Evolutionary conservation across 2,329 filamentous ascomycete species (phyloP), one percentile per base, ranked within the genome.

Genomic region (Clarireedia homoeocarpa): DNA sequence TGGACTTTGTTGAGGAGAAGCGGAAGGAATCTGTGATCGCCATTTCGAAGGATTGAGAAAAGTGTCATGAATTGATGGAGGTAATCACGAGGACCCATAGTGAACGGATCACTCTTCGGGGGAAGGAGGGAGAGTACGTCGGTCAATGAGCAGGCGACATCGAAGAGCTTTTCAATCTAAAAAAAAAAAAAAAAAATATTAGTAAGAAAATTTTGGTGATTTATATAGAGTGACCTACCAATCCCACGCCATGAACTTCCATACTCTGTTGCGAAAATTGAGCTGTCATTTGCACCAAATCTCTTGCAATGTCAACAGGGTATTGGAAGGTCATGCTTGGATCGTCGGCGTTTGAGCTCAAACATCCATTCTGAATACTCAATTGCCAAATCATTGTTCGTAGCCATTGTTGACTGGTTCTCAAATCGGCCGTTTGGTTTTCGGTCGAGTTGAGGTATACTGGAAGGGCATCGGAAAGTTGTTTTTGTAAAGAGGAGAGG

Each of bases 161-260:
- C 86, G 63, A 94, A 81, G 12, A 95, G 73, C 68, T 92, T 92
- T 67, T 91, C 88, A 58, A 94, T 83, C 81, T 70, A 48, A n/a
- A 44, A 9, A 7, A 7, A 46, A 5, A 48, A n/a, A 44, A 9
- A 7, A 7, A 46, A 5, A 12, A 46, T 57, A 66, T 57, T 15
- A 20, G 6, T 15, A 52, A 7, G 5, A 9, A 49, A 30, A 2
- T 15, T 10, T 34, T 34, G 10, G 30, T 34, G 30, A 14, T 34
- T 34, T 34, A 40, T 20, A 44, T 15, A 53, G 30, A 26, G 20
- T 45, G 24, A 75, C 83, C 70, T 73, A 89, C 86, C 71, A 95
- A 70, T 26, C 86, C 86, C 40, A 88, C 80, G 17, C 85, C 86
- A 61, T 91, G 78, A 3, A 91, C 75, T 61, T 92, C 88, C 74